Evolutionary conservation across 108 stramenopile species (phyloP).

Genomic region (Fistulifera pelliculosa): DNA sequence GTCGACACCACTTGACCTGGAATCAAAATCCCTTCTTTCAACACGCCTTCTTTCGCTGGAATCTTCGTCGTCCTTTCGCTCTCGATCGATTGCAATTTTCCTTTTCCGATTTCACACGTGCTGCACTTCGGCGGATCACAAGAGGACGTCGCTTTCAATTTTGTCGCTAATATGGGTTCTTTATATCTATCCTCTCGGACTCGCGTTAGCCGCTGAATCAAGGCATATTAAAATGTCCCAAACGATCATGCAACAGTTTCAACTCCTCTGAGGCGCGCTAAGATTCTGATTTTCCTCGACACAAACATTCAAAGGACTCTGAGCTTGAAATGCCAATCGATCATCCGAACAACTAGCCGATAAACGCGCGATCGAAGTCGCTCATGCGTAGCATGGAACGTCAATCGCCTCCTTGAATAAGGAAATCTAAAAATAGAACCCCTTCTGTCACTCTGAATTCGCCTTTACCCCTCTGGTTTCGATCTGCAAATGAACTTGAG

Average conservation of each 20-base stretch:
- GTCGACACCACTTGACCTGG: conserved; percentile 30
- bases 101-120: conserved; percentile 9
- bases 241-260: too few species aligned
- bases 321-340: too few species aligned
- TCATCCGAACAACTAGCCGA: too few species aligned
- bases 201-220: too few species aligned
- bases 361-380: too few species aligned
- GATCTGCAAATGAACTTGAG: not conserved
- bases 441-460: not conserved
- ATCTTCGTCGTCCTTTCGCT: not conserved
- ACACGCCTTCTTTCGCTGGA: conserved; percentile 8
- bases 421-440: conserved; percentile 1
- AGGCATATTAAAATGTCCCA: too few species aligned
- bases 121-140: conserved; percentile 3
- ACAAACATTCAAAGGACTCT: too few species aligned
- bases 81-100: not conserved
- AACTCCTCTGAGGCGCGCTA: too few species aligned
- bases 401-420: not conserved
- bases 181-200: too few species aligned
- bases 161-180: not conserved
- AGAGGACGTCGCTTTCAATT: not conserved
- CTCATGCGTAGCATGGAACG: too few species aligned
- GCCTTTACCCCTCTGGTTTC: not conserved
- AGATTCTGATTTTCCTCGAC: too few species aligned
- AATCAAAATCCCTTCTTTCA: not conserved